phyloP scores from a whole-genome alignment of 257 asterid genomes.

The Penstemon newberryi region DNA sequence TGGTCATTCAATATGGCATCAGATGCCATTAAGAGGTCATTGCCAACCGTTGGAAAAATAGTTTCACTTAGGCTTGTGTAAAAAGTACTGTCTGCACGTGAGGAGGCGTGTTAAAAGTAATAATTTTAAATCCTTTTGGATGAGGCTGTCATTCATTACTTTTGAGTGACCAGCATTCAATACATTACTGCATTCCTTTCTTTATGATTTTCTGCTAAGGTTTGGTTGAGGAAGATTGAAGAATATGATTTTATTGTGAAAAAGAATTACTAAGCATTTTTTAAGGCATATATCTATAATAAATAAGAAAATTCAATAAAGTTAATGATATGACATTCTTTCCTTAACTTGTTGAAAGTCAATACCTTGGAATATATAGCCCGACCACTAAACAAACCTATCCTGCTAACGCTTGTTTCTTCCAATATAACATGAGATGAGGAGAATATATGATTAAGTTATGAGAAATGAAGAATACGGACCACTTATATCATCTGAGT shows the following conservation, averaged over 20 bases:
- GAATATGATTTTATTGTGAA: constrained; percentile 2
- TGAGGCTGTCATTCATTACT: background rate
- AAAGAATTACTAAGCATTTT: background rate
- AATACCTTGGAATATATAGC: background rate
- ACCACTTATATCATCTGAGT: too few species aligned
- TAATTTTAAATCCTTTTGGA: too few species aligned
- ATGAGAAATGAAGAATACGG: too few species aligned
- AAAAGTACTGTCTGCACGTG: too few species aligned
- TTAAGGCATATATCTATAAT: background rate
- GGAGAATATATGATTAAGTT: constrained; percentile 2
- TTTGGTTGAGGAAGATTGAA: background rate
- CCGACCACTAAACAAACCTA: background rate
- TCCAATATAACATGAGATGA: background rate
- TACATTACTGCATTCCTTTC: background rate
- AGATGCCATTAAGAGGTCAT: too few species aligned
- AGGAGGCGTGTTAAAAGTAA: too few species aligned
- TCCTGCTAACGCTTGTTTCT: background rate
- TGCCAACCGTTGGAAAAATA: too few species aligned
- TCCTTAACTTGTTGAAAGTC: background rate
- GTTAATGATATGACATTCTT: background rate
- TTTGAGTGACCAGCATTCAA: constrained; percentile 14
- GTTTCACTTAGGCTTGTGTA: too few species aligned
- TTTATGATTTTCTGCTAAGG: constrained; percentile 10
- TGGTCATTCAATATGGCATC: too few species aligned
- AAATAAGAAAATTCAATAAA: constrained; percentile 7